Conservation (phyloP, 2,329 filamentous ascomycete genomes). For the Cercospora sp. region DNA sequence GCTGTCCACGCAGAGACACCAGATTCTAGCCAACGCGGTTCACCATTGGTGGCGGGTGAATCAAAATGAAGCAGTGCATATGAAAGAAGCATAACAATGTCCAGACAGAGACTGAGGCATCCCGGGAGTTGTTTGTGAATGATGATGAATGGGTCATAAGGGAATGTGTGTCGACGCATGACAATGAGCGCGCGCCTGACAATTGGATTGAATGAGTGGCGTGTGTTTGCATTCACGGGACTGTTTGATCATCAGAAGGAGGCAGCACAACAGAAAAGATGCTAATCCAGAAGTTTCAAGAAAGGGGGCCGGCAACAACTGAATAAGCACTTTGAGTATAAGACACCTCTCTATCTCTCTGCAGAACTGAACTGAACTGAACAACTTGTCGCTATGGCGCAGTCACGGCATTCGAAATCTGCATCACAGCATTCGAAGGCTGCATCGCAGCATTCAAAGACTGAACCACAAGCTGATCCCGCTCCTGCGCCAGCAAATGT, state of each 20-base stretch:
- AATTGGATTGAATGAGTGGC: neutral
- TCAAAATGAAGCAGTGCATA: neutral
- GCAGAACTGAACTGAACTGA: neutral
- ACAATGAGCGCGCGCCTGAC: neutral
- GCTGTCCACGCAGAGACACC: slow-evolving; percentile 71
- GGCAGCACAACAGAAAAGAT: neutral
- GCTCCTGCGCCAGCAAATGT: neutral
- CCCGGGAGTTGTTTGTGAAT: neutral
- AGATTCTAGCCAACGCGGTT: slow-evolving; percentile 23
- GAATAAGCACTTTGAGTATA: neutral
- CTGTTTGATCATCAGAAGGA: neutral
- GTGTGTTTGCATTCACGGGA: slow-evolving; percentile 4
- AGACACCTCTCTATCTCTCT: neutral
- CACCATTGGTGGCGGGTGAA: slow-evolving; percentile 25
- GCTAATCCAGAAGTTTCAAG: slow-evolving; percentile 2
- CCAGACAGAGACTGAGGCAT: neutral
- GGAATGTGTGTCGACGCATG: neutral
- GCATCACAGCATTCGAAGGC: too few relatives aligned
- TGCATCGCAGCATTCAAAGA: neutral
- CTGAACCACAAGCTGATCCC: neutral
- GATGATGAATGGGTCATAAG: neutral
- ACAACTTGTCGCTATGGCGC: neutral
- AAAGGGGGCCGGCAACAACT: neutral
- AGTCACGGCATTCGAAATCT: neutral
- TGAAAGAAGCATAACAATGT: neutral